Base-by-base conservation (phyloP, 2,329 filamentous ascomycete genomes). In the Penicillium sp. region DNA sequence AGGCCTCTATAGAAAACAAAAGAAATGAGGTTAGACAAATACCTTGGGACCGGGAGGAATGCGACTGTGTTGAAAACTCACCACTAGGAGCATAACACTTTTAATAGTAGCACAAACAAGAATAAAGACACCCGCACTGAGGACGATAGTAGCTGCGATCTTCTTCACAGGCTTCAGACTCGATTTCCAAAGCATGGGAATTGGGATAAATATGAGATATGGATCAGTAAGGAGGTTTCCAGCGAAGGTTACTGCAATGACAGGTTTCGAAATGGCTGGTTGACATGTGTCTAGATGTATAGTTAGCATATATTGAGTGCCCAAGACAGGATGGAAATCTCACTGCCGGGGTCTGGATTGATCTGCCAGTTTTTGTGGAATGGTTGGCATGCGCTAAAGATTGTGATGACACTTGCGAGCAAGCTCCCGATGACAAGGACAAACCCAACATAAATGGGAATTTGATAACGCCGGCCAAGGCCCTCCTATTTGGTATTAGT, bases 351-450 rank as follows among this genome's bases (percentile, higher is more conserved):
- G 29, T 85, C 72, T 0, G 83, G 83, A 49, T 77, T 74, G 50
- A 85, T 82, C 65, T 85, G 81, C 81, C 82, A 85, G 61, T 81
- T 79, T 24, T 74, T 75, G 34, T 72, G 60, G 34, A 85, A 76
- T 2, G 82, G 82, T 6, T 73, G 72, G 61, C 83, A 85, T 29
- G 76, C 74, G 1, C 79, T 66, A 18, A 82, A 73, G 13, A 84
- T 74, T 2, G 77, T 76, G 31, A 82, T 66, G 13, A 81, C 65
- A 10, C 76, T 76, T 0, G 73, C 73, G 9, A 83, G 24, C 53
- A 78, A 84, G 4, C 77, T 80, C 3, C 61, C 62, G 2, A 72
- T 64, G 11, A 84, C 73, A 9, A 84, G 62, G 2, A 55, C 71
- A 46, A 82, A 82, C 4, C 81, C 81, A 38, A 82, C 63, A 44